Base-by-base conservation (phyloP, 495 filamentous ascomycete genomes). In the Lineolata rhizophorae region DNA sequence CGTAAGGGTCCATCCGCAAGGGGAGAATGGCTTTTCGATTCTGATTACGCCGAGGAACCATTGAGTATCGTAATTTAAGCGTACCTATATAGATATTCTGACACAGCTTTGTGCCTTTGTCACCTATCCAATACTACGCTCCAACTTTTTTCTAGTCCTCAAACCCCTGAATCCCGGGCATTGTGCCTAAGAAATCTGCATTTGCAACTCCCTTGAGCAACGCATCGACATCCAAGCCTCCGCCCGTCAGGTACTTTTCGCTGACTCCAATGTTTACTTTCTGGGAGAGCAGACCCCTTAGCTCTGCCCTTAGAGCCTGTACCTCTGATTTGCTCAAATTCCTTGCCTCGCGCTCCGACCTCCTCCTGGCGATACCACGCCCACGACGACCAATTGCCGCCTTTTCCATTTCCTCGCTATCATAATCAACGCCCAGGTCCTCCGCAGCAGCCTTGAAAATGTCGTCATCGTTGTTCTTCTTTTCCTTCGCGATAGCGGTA, bases 391-490 rank as follows among this genome's bases (percentile, higher is more conserved):
- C 69, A 30, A 54, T 54, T 8, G 54, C 60, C 13, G 48, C 45
- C 25, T 58, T 52, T 37, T 76, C 71, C 30, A 87, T 72, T 30
- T 83, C 78, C 14, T 93, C 83, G 39, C 71, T 76, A 44, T 94
- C 81, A 45, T 85, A 85, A 16, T 94, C 87, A 4, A 95, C 76
- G 2, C 87, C 87, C 2, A 97, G 64, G 39, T 95, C 87, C 31
- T 94, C 82, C 1, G 87, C 90, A 0, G 84, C 87, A 9, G 61
- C 62, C 20, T 65, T 65, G 34, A 95, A 52, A 76, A 80, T 91
- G 35, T 79, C 70, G 38, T 92, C 79, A 39, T 90, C 81, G 34
- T 73, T 67, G 17, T 63, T 65, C 24, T 76, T 65, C 54, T 80
- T 87, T 50, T 90, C 76, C 51, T 93, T 93, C 19, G 84, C 84